These are phyloP conservation scores for Boletus speciosus DNA, from an alignment of 768 basidiomycete species.

Conservation along the genomic window DNA sequence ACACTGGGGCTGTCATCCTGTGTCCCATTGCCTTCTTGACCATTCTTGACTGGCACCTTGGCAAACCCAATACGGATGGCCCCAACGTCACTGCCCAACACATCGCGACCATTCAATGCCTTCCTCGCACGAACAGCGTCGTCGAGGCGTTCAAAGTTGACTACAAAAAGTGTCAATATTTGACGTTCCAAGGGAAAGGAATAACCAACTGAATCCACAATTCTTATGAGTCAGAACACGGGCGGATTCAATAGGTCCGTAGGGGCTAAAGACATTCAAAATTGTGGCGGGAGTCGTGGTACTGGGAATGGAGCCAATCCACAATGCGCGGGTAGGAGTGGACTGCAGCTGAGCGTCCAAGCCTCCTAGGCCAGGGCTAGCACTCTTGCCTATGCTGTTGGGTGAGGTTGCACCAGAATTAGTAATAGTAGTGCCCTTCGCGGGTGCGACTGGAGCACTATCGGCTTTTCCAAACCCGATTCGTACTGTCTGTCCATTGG, in stretches of 20 bases:
- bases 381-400: constrained; percentile 46
- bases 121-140: constrained; percentile 95
- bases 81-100: constrained; percentile 93
- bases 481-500: constrained; percentile 92
- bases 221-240: constrained; percentile 96
- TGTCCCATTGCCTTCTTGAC: constrained; percentile 55
- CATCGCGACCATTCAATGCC: constrained; percentile 92
- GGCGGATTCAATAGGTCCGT: constrained; percentile 96
- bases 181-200: background rate
- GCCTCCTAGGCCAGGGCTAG: constrained; percentile 55
- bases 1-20: constrained; percentile 63
- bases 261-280: constrained; percentile 93
- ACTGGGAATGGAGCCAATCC: constrained; percentile 97
- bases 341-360: constrained; percentile 87
- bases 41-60: constrained; percentile 90
- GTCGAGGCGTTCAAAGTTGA: constrained; percentile 97
- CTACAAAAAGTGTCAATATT: constrained; percentile 33
- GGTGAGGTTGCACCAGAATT: constrained; percentile 67
- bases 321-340: constrained; percentile 90
- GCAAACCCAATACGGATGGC: constrained; percentile 97
- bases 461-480: constrained; percentile 99
- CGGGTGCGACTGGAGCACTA: constrained; percentile 88
- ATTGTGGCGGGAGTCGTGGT: constrained; percentile 94
- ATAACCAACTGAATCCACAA: constrained; percentile 78
- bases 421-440: constrained; percentile 64